These are phyloP conservation scores for Malbranchea cinnamomea DNA, from an alignment of 2,329 filamentous ascomycete genomes.

Conservation along the genomic window DNA sequence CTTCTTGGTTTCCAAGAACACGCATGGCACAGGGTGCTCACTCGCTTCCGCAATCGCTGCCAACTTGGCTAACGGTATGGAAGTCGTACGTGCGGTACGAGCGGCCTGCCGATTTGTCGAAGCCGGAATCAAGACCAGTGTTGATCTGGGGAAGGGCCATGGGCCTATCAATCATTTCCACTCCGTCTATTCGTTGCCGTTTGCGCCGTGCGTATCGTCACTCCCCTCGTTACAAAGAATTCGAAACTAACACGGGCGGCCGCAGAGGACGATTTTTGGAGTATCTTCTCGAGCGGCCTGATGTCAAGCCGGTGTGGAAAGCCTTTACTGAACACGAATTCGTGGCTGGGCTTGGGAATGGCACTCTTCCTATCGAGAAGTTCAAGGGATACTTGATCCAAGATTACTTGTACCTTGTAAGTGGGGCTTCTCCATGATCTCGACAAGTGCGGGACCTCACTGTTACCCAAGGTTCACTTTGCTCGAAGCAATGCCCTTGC, in stretches of 20 bases:
- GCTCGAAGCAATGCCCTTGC: conserved; percentile 72
- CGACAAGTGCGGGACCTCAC: too few relatives aligned
- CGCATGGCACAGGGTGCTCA: conserved; percentile 89
- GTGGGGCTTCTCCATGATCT: too few relatives aligned
- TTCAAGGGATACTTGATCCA: conserved; percentile 87
- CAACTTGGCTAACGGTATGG: conserved; percentile 39
- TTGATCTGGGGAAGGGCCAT: conserved; percentile 41
- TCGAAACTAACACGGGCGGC: neutral
- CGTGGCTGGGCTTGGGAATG: conserved; percentile 59
- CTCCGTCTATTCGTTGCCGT: conserved; percentile 44
- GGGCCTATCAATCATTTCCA: conserved; percentile 57
- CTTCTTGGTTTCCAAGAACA: conserved; percentile 62
- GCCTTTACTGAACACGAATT: conserved; percentile 70
- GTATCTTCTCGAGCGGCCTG: conserved; percentile 60
- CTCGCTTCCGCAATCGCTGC: conserved; percentile 62
- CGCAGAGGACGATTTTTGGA: conserved; percentile 67
- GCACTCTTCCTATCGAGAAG: conserved; percentile 55
- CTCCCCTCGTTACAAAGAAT: neutral
- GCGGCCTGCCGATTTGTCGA: conserved; percentile 46
- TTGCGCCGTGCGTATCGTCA: conserved; percentile 34
- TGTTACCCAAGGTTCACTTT: conserved; percentile 62
- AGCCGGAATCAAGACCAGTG: conserved; percentile 44
- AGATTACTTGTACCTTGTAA: conserved; percentile 80
- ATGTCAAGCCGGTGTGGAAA: conserved; percentile 62
- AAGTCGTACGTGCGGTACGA: conserved; percentile 36